A percentile compares a stretch with the other conserved stretches of the same genome.
phyloP scores from a whole-genome alignment of 1,284 basidiomycete species.

The Meira nashicola region DNA sequence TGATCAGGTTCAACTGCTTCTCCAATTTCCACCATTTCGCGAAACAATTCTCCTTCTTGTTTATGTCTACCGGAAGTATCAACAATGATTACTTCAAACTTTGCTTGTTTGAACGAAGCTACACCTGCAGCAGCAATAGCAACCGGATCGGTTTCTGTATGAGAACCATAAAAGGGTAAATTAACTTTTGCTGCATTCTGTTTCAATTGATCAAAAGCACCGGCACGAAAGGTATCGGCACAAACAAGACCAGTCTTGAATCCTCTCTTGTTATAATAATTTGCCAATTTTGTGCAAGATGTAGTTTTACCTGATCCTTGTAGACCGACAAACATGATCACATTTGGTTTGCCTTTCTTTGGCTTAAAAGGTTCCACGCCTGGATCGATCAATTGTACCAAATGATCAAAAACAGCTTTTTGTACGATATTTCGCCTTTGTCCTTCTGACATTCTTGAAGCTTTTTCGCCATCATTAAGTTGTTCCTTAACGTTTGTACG shows the following conservation, averaged over 20 bases:
- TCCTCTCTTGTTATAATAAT: constrained; percentile 93
- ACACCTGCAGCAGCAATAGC: constrained; percentile 90
- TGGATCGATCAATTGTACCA: constrained; percentile 86
- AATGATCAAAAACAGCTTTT: constrained; percentile 84
- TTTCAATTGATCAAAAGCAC: constrained; percentile 94
- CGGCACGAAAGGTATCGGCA: constrained; percentile 98
- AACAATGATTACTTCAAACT: constrained; percentile 98
- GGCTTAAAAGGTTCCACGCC: constrained; percentile 73
- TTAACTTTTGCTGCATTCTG: constrained; percentile 93
- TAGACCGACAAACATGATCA: constrained; percentile 69
- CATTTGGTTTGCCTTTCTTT: constrained; percentile 86
- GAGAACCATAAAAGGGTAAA: constrained; percentile 97
- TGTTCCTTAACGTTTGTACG: constrained; percentile 62
- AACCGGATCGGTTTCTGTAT: constrained; percentile 98
- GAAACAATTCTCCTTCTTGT: constrained; percentile 92
- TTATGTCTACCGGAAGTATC: constrained; percentile 97
- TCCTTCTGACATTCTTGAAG: constrained; percentile 29
- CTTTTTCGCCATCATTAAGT: constrained; percentile 46
- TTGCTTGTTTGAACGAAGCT: constrained; percentile 91
- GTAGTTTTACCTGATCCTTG: constrained; percentile 98
- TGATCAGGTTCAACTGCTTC: constrained; percentile 76
- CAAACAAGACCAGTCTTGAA: constrained; percentile 98
- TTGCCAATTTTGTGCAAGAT: constrained; percentile 70
- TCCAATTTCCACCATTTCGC: constrained; percentile 96
- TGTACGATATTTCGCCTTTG: constrained; percentile 48